Percentiles rank a stretch among this genome's conserved stretches.
Conservation (phyloP, 805 yeast species). For the Wickerhamiella nectarea region DNA sequence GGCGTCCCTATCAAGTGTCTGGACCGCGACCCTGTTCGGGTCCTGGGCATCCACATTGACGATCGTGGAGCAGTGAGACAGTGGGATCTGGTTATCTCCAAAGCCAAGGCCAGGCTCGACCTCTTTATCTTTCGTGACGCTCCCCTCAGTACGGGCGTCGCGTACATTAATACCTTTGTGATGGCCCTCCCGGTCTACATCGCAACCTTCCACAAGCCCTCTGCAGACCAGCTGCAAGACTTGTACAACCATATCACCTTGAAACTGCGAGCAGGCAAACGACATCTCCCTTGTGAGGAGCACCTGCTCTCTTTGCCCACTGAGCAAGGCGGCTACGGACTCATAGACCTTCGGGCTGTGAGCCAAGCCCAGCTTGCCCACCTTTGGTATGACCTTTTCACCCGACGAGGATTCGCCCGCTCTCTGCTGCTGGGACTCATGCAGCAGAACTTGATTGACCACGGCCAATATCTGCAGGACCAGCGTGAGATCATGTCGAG, state of each 20-base stretch:
- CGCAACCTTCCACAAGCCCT: background rate
- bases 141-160: background rate
- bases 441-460: constrained; percentile 1
- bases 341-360: background rate
- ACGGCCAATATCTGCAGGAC: background rate
- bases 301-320: background rate
- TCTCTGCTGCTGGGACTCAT: background rate
- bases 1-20: background rate
- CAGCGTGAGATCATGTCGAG: background rate
- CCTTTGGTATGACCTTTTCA: background rate
- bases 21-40: background rate
- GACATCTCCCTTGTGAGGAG: background rate
- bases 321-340: background rate
- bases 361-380: background rate
- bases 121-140: no score
- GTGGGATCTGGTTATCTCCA: no score
- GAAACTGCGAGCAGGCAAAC: background rate
- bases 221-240: background rate
- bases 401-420: background rate
- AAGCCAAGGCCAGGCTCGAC: no score
- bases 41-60: background rate
- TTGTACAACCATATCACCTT: background rate
- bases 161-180: background rate
- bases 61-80: background rate
- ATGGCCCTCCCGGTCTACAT: background rate